These are phyloP conservation scores for Asterella californica DNA, from an alignment of 225 moss, liverwort and hornwort species.

Conservation along the genomic window DNA sequence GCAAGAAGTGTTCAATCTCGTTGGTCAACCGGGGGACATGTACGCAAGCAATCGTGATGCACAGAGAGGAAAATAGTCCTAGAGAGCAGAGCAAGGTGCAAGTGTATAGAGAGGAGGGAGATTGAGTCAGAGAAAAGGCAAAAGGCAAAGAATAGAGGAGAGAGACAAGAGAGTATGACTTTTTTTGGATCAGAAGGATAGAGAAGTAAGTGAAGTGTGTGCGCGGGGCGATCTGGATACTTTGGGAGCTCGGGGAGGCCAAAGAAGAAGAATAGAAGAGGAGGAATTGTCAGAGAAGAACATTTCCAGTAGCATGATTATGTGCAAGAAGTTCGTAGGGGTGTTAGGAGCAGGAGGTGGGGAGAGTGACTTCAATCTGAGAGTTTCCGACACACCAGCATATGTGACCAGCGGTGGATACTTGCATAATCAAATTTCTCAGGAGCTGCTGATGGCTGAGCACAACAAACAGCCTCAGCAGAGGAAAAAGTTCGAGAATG, in stretches of 20 bases:
- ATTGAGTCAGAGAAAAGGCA: too few relatives aligned
- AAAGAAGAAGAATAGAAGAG: not conserved
- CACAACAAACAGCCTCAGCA: not conserved
- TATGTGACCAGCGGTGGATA: not conserved
- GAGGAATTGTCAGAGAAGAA: not conserved
- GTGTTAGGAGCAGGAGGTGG: slow-evolving; percentile 2
- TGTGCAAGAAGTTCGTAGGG: not conserved
- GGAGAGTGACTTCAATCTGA: not conserved
- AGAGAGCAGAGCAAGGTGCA: not conserved
- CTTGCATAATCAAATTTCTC: not conserved
- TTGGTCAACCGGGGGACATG: not conserved
- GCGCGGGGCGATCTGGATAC: not conserved
- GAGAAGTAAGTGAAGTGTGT: not conserved
- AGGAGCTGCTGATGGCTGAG: slow-evolving; percentile 8
- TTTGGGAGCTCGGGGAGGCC: not conserved
- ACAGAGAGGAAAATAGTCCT: not conserved
- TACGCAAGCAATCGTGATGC: too few relatives aligned
- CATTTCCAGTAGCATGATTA: not conserved
- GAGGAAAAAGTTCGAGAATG: not conserved
- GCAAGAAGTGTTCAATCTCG: not conserved
- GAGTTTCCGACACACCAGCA: not conserved
- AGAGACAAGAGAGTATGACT: not conserved
- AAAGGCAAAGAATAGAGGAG: too few relatives aligned
- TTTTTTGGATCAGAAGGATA: not conserved
- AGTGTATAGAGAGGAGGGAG: not conserved